Base-by-base conservation (phyloP, 108 stramenopile genomes). In the Craspedostauros australis region DNA sequence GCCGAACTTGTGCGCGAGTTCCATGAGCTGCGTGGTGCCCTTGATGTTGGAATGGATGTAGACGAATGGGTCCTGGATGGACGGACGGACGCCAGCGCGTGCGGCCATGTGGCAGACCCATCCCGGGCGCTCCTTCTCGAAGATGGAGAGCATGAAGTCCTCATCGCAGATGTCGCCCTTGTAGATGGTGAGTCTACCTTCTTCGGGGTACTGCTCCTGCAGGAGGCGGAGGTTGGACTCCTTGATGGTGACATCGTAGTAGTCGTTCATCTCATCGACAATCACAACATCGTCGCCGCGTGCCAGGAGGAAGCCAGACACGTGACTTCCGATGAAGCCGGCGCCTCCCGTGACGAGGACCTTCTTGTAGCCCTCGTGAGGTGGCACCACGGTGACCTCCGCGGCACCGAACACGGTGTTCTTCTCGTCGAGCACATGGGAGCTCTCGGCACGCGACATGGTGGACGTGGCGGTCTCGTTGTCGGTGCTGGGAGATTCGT, bases 51-150 rank as follows among this genome's bases (percentile, higher is more conserved):
- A 79, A 58, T 97, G 96, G 46, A 99, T 91, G 84, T 99, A 99
- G 19, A 99, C 75, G 58, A 73, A 95, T 7, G 98, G 98, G 69
- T 99, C 98, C 45, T 95, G 85, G 58, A 99, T 99, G 31, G 89
- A 92, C 20, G 86, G 85, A 12, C 90, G 69, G 4, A 93, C 91
- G 21, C 91, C 91, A 4, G 95, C 98, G 15, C 98, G 68, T 2
- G 98, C 98, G 15, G 98, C 98, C 79, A 99, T 82, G 73, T 99
- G 98, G 50, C 94, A 94, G 5, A 99, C 86, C 80, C 94, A 94
- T 47, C 86, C 61, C 4, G 83, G 75, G 16, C 60, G 57, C 24
- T 94, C 79, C 31, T 51, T 61, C 58, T 88, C 83, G 50, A 95
- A 97, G 48, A 97, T 44, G 8, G 45, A 21, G 6, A 62, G 52